Conservation (phyloP, 495 filamentous ascomycete genomes). For the Lasiosphaeris hirsuta region DNA sequence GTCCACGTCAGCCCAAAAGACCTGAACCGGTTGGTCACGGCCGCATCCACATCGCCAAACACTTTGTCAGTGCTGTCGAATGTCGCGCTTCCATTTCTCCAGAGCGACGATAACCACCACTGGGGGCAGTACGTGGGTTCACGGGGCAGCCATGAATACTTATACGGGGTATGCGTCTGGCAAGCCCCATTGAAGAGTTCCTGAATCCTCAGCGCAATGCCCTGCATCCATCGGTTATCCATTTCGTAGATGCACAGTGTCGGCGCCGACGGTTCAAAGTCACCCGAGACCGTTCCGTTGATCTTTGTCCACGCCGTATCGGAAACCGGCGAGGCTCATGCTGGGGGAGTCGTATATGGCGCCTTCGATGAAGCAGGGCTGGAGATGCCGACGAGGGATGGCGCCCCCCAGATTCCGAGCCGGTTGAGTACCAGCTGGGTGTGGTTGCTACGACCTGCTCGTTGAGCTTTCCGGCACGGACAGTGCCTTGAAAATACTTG, state of each 20-base stretch:
- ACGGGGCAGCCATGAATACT: neutral
- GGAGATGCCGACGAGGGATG: neutral
- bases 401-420: no score
- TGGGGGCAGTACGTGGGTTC: neutral
- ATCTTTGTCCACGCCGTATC: neutral
- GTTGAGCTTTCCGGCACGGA: neutral
- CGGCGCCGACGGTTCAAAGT: neutral
- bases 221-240: neutral
- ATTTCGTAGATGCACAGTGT: neutral
- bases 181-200: neutral
- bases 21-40: slow-evolving; percentile 7
- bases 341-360: slow-evolving; percentile 2
- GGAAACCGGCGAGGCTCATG: neutral
- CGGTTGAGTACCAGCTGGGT: neutral
- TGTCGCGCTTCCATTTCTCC: neutral
- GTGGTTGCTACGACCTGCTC: neutral
- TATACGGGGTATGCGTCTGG: neutral
- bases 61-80: neutral
- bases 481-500: neutral
- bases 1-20: neutral
- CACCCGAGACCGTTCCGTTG: neutral
- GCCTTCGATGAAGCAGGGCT: neutral
- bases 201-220: neutral
- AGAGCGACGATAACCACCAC: slow-evolving; percentile 7
- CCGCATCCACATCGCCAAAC: neutral